Evolutionary conservation across 192 early-diverging fungal species (phyloP), one percentile per base, ranked within the genome.

Genomic region (Entomortierella parvispora): DNA sequence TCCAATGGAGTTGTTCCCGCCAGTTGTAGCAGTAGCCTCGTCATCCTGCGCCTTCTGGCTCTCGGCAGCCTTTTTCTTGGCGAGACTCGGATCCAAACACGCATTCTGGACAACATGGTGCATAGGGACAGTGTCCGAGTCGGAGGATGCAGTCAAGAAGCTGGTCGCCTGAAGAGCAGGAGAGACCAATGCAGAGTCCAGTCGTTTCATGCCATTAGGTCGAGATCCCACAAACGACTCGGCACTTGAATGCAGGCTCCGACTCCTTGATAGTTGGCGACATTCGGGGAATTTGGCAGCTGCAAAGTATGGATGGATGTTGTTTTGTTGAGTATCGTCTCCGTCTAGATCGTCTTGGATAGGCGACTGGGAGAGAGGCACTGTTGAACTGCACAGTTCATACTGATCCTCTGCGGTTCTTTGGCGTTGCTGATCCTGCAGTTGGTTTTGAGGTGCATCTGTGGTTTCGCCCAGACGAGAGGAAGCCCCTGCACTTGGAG

Each of bases 301-400:
- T 0, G 56, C 45, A 54, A 55, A 70, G 31, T 70, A 70, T 1
- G 60, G 60, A 45, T 70, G 68, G 3, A 57, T 43, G 4, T 20
- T 10, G 2, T 45, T 20, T 2, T 59, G 25, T 15, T 44, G 7
- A n/a, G 26, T 10, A 15, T 7, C 22, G n/a, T 15, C 2, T 22
- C 22, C 31, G 28, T 53, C 28, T 18, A 31, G 28, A 31, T 11
- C 15, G n/a, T 4, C 4, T 17, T 53, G 23, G 26, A 53, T 31
- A 7, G 28, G 17, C 14, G 28, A 29, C 14, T n/a, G 15, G 7
- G 51, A 12, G n/a, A n/a, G 9, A 31, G 51, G 51, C 25, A 31
- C 12, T 53, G 28, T 14, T 53, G 28, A 31, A 26, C 12, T n/a
- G n/a, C n/a, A n/a, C n/a, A n/a, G 53, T 40, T 40, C 7, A 40